A percentile compares a stretch with the other conserved stretches of the same genome.
Evolutionary conservation across 768 basidiomycete species (phyloP).

Genomic region (Exidia glandulosa): DNA sequence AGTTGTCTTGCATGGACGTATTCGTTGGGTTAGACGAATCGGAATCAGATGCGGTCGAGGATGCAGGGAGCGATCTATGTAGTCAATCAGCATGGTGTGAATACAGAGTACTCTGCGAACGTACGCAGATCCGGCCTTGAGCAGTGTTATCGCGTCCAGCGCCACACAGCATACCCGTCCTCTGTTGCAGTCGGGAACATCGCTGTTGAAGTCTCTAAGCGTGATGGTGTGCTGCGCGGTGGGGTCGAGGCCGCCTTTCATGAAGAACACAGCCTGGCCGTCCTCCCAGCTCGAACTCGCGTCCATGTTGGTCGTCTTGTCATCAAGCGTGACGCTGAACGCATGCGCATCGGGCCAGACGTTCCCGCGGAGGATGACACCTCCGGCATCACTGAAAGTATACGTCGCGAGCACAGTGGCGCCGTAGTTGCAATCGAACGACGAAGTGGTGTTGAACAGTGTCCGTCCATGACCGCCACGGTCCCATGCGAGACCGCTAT

Average conservation of each 20-base stretch:
- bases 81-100: too few species aligned
- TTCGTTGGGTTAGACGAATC: too few species aligned
- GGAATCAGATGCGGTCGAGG: too few species aligned
- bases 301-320: not conserved
- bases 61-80: too few species aligned
- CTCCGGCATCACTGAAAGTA: not conserved
- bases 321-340: not conserved
- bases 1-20: too few species aligned
- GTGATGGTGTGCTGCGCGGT: not conserved
- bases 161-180: not conserved
- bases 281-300: not conserved
- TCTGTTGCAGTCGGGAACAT: not conserved
- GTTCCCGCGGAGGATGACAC: not conserved
- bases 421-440: not conserved
- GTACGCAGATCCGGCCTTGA: not conserved
- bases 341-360: not conserved
- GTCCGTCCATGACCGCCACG: not conserved
- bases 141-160: not conserved
- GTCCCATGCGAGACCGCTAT: not conserved
- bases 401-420: not conserved
- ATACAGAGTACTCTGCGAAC: too few species aligned
- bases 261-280: not conserved
- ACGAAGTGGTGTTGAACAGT: not conserved
- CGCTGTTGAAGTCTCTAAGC: not conserved
- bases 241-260: not conserved